Percentiles rank a stretch among this genome's conserved stretches.
phyloP scores from a whole-genome alignment of 352 stramenopile genomes.

The Synura sp. region DNA sequence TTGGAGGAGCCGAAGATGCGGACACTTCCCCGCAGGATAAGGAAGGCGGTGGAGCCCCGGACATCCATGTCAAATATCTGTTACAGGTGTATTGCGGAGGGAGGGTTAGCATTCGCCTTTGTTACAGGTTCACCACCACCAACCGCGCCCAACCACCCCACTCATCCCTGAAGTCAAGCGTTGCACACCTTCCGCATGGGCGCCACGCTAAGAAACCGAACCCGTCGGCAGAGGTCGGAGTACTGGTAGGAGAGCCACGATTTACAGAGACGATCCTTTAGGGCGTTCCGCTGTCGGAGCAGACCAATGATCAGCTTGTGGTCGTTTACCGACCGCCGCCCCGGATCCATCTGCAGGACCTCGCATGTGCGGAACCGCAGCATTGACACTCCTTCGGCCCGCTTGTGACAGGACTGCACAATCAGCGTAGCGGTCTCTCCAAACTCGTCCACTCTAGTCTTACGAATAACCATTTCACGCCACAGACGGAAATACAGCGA shows the following conservation, averaged over 20 bases:
- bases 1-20: too few species aligned
- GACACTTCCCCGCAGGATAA: slow-evolving; percentile 19
- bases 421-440: neutral
- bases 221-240: neutral
- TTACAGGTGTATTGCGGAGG: too few species aligned
- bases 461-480: slow-evolving; percentile 4
- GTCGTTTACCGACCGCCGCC: neutral
- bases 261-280: neutral
- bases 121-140: too few species aligned
- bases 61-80: slow-evolving; percentile 15
- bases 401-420: neutral
- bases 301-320: slow-evolving; percentile 5
- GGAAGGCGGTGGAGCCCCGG: neutral
- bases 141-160: too few species aligned
- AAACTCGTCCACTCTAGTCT: neutral
- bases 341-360: neutral
- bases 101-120: too few species aligned
- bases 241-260: slow-evolving; percentile 8
- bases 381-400: neutral
- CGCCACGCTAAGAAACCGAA: neutral
- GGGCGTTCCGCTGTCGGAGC: neutral
- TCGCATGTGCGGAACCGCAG: neutral
- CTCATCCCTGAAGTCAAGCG: too few species aligned
- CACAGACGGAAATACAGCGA: slow-evolving; percentile 2
- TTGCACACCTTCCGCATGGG: neutral